Base-by-base conservation (phyloP, 2,329 filamentous ascomycete species). In the Fusarium beomiforme region DNA sequence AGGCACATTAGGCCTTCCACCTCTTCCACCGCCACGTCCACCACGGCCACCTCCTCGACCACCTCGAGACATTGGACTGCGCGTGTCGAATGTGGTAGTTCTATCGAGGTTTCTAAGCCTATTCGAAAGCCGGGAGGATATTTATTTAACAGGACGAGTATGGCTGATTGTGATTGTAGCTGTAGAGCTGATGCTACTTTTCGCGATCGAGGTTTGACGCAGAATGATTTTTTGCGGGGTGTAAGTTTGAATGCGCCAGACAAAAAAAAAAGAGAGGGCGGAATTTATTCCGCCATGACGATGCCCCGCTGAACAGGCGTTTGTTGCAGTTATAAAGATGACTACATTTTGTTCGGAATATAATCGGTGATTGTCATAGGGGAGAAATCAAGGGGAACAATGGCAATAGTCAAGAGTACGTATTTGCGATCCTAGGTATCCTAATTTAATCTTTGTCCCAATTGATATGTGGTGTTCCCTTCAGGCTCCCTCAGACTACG, bases 11-110 rank as follows among this genome's bases (percentile, higher is more conserved):
- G 83, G 84, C 21, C 83, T 78, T 49, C 85, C 83, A 46, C 81
- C 82, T 55, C 85, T 77, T n/a, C 82, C 81, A 49, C 85, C 85
- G 58, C 85, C 85, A 64, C 85, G 82, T 42, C 82, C 84, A 51
- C 85, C 85, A 54, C 87, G 83, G 37, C 85, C 84, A 70, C 85
- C 84, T 71, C 87, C 85, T 77, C 85, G 81, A 67, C 86, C 85
- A 64, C 86, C 86, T 77, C 85, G 81, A 56, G 86, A 87, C 86
- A 88, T 88, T 72, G 56, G 41, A 49, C 24, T 42, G 36, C 26
- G 47, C 42, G 50, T 42, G 43, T 51, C 34, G 49, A 23, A 26
- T 60, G n/a, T 36, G 34, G 21, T 12, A 21, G 17, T 47, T 26
- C n/a, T 49, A 23, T 49, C n/a, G 44, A 17, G 23, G 21, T 36